Base-by-base conservation (phyloP, 805 yeast species). In the Candida loeiensis region DNA sequence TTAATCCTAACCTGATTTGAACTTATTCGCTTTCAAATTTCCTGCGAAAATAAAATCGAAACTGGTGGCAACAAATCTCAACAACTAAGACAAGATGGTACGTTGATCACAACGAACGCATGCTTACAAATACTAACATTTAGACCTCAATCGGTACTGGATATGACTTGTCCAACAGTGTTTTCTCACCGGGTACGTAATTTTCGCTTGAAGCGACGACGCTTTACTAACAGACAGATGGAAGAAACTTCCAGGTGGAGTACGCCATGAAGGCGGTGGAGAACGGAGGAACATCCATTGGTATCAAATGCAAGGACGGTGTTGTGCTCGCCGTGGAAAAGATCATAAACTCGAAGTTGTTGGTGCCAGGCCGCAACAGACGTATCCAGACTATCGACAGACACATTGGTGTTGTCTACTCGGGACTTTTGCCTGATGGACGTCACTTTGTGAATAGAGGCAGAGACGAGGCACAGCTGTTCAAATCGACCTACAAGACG, bases 261-360 rank as follows among this genome's bases (percentile, higher is more conserved):
- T 93, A 93, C 56, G 99, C 99, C 22, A 76, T 85, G 55, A 93
- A 93, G 60, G 99, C 99, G 2, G 98, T 91, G 2, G 99, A 93
- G 64, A 90, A 89, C 56, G 96, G 96, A 36, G 95, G 96, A 8
- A 93, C 99, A 0, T 82, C 97, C 15, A 74, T 93, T 53, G 99
- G 97, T 29, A 82, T 93, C 59, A 85, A 86, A 59, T 88, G 85
- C 66, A 77, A 78, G 54, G 98, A 91, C 59, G 99, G 99, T 39
- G 76, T 93, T 25, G 96, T 93, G n/a, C 76, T 93, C 50, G 99
- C 98, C 12, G 95, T 88, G n/a, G 99, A 93, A 64, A 93, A 91
- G 67, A 75, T 90, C 55, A 76, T 89, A 53, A 73, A 82, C 36
- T 89, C 98, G 30, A 90, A 89, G 61, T 70, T 93, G 49, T 71